Evolutionary conservation across 257 asterid genomes (phyloP), one percentile per base, ranked within the genome.

Genomic region (Solanum chmielewskii): DNA sequence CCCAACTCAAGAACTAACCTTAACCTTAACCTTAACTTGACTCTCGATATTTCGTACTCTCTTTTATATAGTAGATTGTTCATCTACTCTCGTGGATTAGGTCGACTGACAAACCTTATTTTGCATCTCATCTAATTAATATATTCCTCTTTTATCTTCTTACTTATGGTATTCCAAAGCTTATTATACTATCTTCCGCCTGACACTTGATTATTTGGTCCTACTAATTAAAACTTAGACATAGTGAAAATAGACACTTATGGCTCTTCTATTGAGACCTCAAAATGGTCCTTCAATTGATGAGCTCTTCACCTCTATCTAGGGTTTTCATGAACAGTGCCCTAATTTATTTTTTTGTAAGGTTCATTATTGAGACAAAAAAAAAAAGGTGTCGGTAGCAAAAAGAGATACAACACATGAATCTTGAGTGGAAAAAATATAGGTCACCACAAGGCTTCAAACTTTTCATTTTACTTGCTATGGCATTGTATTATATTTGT

Each of bases 371-470:
- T 68, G 75, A 75, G 76, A 44, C 81, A 35, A 77, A 59, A 59
- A 60, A 56, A 86, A 73, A n/a, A 80, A 41, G 83, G 93, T 90
- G 96, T 93, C 95, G 96, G 96, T 92, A 92, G 88, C 37, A 14
- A 83, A 86, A 64, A 62, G 37, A 64, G 69, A 59, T 62, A 21
- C 85, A 86, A 66, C 56, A 78, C 77, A 37, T 86, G 85, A 87
- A 76, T 82, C 73, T 88, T 74, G 86, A 23, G 9, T 42, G 83
- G 69, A 25, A 71, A 71, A 85, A 45, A 85, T 29, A 6, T 37
- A 71, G 39, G 85, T 85, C 47, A 44, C 7, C 29, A 9, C 9
- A 80, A 20, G 44, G 56, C 85, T 29, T 47, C 33, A 78, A 68
- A 44, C 9, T 37, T 80, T 80, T 31, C 44, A 49, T 81, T 27